Evolutionary conservation across 805 yeast genomes (phyloP), one percentile per base, ranked within the genome.

Genomic region (Cyberlindnera maclurae): DNA sequence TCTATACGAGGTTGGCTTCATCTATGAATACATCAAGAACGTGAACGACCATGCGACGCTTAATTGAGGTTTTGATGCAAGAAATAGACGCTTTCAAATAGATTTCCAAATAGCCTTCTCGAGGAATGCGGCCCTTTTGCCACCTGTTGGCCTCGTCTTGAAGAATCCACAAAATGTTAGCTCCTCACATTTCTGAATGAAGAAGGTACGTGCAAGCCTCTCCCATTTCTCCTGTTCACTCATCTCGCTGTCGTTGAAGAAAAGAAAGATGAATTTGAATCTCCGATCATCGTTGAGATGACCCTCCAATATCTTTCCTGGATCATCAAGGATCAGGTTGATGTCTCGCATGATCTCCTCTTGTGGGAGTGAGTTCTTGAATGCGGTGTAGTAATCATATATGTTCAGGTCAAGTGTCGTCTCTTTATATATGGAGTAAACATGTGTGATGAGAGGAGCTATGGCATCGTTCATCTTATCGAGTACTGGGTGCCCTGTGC

Each of bases 41-140:
- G 62, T 67, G 27, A 69, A 70, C 38, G 57, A 46, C 33, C 37
- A 13, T 33, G 43, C 39, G 5, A 33, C 37, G 20, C 13, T 32
- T n/a, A n/a, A 7, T 10, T 13, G 33, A 22, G 11, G 26, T 11
- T 12, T 15, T 15, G 9, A 15, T 31, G 12, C 24, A 20, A 20
- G 24, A 20, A 20, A 20, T 5, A 8, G 24, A 6, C 24, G 24
- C 24, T 20, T 20, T 31, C 28, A 79, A 12, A 82, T 57, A 22
- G 77, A 85, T 50, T 70, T 79, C 93, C 93, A 84, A 5, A 77
- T 58, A 12, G 77, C 65, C 51, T 82, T 85, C 49, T 84, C 90
- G 31, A 84, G 64, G 39, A 70, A 66, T 48, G 83, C 88, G 24
- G 75, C 73, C 55, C 77, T 78, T 12, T 78, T 60, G 46, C 67